phyloP scores from a whole-genome alignment of 257 asterid genomes.

The Voacanga thouarsii region DNA sequence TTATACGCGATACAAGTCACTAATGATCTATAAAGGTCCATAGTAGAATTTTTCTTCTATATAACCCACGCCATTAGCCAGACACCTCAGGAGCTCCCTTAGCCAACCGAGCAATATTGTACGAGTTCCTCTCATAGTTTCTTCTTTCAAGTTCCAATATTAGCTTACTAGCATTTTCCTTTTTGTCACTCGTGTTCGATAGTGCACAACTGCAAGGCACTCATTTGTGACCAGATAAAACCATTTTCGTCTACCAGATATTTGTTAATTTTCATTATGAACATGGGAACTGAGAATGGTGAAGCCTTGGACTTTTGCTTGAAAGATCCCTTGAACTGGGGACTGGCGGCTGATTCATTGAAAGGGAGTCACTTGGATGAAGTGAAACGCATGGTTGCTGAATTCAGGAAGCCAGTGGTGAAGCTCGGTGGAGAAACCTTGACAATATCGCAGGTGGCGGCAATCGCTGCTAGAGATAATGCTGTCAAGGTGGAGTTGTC shows the following conservation, averaged over 20 bases:
- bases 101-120: background rate
- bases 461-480: slow-evolving; percentile 55
- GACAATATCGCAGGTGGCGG: slow-evolving; percentile 83
- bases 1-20: too few relatives aligned
- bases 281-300: slow-evolving; percentile 37
- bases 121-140: background rate
- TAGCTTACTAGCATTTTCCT: background rate
- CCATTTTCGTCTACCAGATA: background rate
- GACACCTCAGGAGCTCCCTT: slow-evolving; percentile 18
- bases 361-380: slow-evolving; percentile 87
- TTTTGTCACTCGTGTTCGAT: background rate
- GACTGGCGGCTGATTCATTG: slow-evolving; percentile 64
- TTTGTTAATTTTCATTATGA: slow-evolving; percentile 4
- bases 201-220: too few relatives aligned
- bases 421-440: slow-evolving; percentile 74
- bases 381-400: slow-evolving; percentile 81
- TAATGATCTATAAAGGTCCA: too few relatives aligned
- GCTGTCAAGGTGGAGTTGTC: slow-evolving; percentile 73
- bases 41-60: too few relatives aligned
- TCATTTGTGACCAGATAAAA: background rate
- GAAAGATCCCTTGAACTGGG: slow-evolving; percentile 85
- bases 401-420: slow-evolving; percentile 70
- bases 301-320: slow-evolving; percentile 34
- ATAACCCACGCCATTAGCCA: slow-evolving; percentile 34
- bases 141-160: background rate